Percentiles rank a stretch among this genome's conserved stretches.
These are phyloP conservation scores for Dothideomycetes sp. DNA, from an alignment of 2,329 filamentous ascomycete species.

Conservation along the genomic window DNA sequence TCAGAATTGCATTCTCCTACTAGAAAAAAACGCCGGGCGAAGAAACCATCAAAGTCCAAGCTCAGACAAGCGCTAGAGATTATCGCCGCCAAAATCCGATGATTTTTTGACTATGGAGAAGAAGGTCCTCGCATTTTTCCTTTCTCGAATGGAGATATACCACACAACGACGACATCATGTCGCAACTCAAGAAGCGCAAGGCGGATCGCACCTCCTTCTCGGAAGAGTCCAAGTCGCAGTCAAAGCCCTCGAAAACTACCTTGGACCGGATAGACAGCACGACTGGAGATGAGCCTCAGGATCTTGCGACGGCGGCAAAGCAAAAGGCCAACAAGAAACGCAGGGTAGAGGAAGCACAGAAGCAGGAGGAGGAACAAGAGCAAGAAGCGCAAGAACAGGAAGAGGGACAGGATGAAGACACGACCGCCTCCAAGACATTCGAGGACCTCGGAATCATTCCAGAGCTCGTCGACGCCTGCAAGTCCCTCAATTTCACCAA, in stretches of 20 bases:
- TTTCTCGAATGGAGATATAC: not conserved
- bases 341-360: conserved; percentile 4
- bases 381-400: conserved; percentile 17
- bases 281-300: not conserved
- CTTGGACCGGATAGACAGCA: conserved; percentile 13
- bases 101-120: no score
- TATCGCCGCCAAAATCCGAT: not conserved
- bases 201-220: conserved; percentile 19
- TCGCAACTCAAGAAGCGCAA: conserved; percentile 36
- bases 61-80: not conserved
- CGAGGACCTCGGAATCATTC: conserved; percentile 68
- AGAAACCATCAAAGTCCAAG: not conserved
- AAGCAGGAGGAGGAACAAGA: conserved; percentile 14
- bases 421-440: conserved; percentile 48
- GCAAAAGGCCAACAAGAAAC: conserved; percentile 6
- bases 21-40: not conserved
- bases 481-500: conserved; percentile 69
- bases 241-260: conserved; percentile 13
- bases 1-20: not conserved
- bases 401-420: conserved; percentile 19
- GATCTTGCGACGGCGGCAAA: not conserved
- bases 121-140: no score
- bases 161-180: conserved; percentile 27
- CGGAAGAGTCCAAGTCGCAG: conserved; percentile 6
- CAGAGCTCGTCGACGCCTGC: conserved; percentile 83